Evolutionary conservation across 163 green algal species (phyloP).

Genomic region (Chlamydomonas reinhardtii): DNA sequence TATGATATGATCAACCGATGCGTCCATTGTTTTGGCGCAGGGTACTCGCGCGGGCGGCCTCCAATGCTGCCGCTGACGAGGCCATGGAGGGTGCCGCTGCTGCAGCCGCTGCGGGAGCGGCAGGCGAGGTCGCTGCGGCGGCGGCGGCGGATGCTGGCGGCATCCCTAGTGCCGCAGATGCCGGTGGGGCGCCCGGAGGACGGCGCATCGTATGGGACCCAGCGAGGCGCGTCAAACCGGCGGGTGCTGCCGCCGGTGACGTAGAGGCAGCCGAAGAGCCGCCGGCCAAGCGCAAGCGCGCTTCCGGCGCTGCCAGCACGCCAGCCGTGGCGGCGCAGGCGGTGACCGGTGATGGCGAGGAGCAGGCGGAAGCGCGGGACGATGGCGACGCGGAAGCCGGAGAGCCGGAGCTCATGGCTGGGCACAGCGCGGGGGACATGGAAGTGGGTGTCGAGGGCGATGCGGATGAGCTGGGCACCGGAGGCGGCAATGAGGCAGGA

Average conservation of each 20-base stretch:
- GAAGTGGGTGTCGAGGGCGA: neutral
- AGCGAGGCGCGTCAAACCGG: neutral
- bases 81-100: neutral
- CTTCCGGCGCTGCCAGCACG: neutral
- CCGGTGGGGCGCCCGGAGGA: too few relatives aligned
- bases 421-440: too few relatives aligned
- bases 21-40: neutral
- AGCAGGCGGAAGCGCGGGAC: neutral
- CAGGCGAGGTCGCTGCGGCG: neutral
- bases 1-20: too few relatives aligned
- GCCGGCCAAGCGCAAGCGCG: neutral
- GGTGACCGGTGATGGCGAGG: neutral
- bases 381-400: neutral
- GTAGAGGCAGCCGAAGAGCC: neutral
- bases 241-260: neutral
- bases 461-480: neutral
- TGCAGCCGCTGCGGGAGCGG: neutral
- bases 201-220: conserved; percentile 43
- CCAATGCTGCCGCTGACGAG: neutral
- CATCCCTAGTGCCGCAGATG: neutral
- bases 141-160: neutral
- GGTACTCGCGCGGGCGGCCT: conserved; percentile 14
- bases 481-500: neutral
- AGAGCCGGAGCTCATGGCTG: neutral
- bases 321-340: neutral